These are phyloP conservation scores for Mucor irregularis DNA, from an alignment of 371 early-diverging fungal species.

Conservation along the genomic window DNA sequence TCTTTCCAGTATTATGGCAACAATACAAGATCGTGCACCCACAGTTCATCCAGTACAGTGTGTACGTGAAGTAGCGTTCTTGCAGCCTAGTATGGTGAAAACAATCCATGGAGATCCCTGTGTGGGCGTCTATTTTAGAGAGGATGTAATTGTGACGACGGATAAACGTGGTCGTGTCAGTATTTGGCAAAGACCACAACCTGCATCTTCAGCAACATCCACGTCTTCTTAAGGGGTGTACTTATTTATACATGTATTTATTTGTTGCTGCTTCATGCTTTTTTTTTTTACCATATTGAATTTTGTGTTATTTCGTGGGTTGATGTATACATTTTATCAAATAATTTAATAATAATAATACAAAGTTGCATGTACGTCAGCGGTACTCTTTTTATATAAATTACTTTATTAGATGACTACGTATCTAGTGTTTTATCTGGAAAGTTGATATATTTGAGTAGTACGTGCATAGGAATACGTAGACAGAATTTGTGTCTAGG, in stretches of 20 bases:
- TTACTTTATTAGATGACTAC: too few relatives aligned
- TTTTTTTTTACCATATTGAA: too few relatives aligned
- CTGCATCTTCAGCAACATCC: not conserved
- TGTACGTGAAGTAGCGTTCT: slow-evolving; percentile 70
- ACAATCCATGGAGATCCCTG: slow-evolving; percentile 76
- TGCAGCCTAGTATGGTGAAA: slow-evolving; percentile 80
- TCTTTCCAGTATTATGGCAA: slow-evolving; percentile 23
- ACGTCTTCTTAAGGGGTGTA: not conserved
- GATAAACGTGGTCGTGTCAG: slow-evolving; percentile 80
- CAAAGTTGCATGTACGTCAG: too few relatives aligned
- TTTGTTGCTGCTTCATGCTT: too few relatives aligned
- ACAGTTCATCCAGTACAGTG: slow-evolving; percentile 65
- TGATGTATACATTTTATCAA: not conserved
- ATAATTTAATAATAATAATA: too few relatives aligned
- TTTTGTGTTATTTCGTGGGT: too few relatives aligned
- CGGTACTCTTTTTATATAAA: too few relatives aligned
- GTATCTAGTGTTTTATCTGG: too few relatives aligned
- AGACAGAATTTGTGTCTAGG: too few relatives aligned
- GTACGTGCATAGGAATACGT: too few relatives aligned
- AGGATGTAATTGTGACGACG: slow-evolving; percentile 81
- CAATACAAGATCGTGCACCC: slow-evolving; percentile 22
- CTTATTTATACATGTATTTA: too few relatives aligned
- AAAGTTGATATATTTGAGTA: too few relatives aligned
- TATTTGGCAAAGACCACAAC: slow-evolving; percentile 80
- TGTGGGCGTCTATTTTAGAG: slow-evolving; percentile 75